Conservation (phyloP, 805 yeast species). For the Debaryomyces hansenii region DNA sequence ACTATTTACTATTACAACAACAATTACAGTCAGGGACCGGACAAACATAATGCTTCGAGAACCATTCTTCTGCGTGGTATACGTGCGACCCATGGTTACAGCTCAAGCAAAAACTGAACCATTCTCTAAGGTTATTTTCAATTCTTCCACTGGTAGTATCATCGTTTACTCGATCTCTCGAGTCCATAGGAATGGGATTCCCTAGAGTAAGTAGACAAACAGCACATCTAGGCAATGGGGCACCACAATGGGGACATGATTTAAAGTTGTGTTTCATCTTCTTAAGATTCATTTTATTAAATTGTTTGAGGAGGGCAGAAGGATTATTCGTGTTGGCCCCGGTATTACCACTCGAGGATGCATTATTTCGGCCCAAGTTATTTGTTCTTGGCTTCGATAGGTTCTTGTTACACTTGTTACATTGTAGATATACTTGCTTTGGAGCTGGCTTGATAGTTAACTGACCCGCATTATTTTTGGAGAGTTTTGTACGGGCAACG, state of each 20-base stretch:
- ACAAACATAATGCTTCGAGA: conserved; percentile 78
- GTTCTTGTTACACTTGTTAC: conserved; percentile 78
- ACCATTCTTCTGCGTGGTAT: conserved; percentile 96
- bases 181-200: conserved; percentile 51
- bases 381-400: conserved; percentile 41
- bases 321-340: conserved; percentile 14
- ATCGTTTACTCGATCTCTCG: conserved; percentile 24
- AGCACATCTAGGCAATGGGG: conserved; percentile 86
- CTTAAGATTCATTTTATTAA: conserved; percentile 26
- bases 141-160: conserved; percentile 18
- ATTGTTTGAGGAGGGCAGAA: conserved; percentile 31
- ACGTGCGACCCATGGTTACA: conserved; percentile 96
- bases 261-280: conserved; percentile 21
- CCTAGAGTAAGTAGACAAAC: conserved; percentile 84
- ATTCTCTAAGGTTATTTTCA: conserved; percentile 58
- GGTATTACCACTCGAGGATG: background rate
- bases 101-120: conserved; percentile 89
- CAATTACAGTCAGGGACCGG: conserved; percentile 95
- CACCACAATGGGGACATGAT: conserved; percentile 82
- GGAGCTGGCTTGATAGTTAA: conserved; percentile 53
- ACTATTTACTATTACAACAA: conserved; percentile 62
- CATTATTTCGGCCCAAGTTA: conserved; percentile 6
- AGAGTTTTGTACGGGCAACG: conserved; percentile 67
- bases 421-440: conserved; percentile 77
- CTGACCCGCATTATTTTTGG: conserved; percentile 51